Percentiles rank a stretch among this genome's conserved stretches.
phyloP scores from a whole-genome alignment of 192 early-diverging fungal species.

The Coemansia sp. region DNA sequence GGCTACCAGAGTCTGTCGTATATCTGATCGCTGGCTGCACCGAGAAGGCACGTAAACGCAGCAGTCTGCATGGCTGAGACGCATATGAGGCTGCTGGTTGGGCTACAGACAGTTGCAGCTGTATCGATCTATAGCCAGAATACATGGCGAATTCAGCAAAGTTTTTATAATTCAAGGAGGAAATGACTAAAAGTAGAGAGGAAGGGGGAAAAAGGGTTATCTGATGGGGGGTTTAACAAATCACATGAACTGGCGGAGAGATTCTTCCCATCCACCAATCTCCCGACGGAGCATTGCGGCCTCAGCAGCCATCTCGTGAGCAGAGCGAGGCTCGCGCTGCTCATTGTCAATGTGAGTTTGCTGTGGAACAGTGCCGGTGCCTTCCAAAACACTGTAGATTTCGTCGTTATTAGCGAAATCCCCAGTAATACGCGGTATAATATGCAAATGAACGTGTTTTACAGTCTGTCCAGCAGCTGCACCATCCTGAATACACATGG shows the following conservation, averaged over 20 bases:
- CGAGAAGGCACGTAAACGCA: not conserved
- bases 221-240: not conserved
- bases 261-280: conserved; percentile 17
- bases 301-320: conserved; percentile 72
- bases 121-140: not conserved
- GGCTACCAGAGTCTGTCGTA: not conserved
- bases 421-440: conserved; percentile 77
- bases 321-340: conserved; percentile 65
- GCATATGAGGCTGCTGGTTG: not conserved
- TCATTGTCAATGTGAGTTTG: conserved; percentile 60
- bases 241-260: not conserved
- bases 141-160: conserved; percentile 2
- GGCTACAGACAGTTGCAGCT: not conserved
- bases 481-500: conserved; percentile 80
- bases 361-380: conserved; percentile 25
- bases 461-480: conserved; percentile 76
- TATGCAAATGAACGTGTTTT: conserved; percentile 86
- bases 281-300: conserved; percentile 30
- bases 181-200: not conserved
- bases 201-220: not conserved
- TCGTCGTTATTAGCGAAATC: conserved; percentile 88
- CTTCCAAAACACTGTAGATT: conserved; percentile 76
- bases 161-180: not conserved
- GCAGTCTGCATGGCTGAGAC: not conserved
- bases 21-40: not conserved